These are phyloP conservation scores for Calophaca sinica DNA, from an alignment of 306 rosid species.

Conservation along the genomic window DNA sequence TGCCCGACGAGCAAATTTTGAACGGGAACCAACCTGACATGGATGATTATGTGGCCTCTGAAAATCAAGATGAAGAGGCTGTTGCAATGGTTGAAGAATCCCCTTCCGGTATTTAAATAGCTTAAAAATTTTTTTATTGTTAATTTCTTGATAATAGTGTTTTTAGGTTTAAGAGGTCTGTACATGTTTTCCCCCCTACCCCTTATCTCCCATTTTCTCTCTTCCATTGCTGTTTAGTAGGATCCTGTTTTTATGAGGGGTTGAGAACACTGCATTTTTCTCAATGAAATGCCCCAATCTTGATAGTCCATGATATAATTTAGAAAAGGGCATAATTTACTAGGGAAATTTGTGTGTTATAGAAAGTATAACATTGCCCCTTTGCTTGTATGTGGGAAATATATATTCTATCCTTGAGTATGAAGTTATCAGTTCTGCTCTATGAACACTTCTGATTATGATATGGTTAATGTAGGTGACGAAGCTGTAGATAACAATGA, in stretches of 20 bases:
- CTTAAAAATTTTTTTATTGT: constrained; percentile 15
- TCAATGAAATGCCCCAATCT: constrained; percentile 9
- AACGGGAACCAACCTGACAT: constrained; percentile 77
- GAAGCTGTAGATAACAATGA: constrained; percentile 81
- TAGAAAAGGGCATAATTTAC: no score
- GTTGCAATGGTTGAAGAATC: constrained; percentile 86
- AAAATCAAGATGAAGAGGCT: constrained; percentile 80
- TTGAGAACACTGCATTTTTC: background rate
- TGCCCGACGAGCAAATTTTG: constrained; percentile 86
- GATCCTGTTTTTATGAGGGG: background rate
- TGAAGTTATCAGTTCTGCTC: constrained; percentile 26
- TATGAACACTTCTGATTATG: constrained; percentile 16
- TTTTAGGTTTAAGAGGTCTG: background rate
- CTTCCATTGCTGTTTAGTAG: background rate
- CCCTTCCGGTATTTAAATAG: constrained; percentile 66
- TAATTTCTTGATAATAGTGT: background rate
- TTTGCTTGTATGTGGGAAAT: constrained; percentile 25
- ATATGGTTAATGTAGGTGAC: constrained; percentile 65
- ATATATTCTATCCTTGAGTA: background rate
- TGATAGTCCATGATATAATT: background rate
- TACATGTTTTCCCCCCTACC: background rate
- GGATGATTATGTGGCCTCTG: constrained; percentile 73
- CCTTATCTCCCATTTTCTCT: background rate
- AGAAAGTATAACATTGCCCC: constrained; percentile 1
- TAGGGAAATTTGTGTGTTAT: background rate